Percentiles rank a stretch among this genome's conserved stretches.
Conservation (phyloP, 2,329 filamentous ascomycete genomes). For the Fusarium veterinarium region DNA sequence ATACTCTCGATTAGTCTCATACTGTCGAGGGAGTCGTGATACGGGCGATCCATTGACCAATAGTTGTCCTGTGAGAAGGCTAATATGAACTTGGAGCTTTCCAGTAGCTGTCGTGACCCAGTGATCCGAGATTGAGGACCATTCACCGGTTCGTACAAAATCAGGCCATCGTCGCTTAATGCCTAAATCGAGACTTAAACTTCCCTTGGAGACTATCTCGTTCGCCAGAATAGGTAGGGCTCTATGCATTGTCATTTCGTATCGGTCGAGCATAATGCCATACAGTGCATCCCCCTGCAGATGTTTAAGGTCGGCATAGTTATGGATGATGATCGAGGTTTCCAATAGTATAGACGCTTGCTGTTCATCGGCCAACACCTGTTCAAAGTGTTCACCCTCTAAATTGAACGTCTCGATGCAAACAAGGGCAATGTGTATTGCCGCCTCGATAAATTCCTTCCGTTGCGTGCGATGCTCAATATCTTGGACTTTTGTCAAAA, state of each 20-base stretch:
- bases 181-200: slow-evolving; percentile 22
- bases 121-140: slow-evolving; percentile 4
- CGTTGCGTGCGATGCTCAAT: slow-evolving; percentile 11
- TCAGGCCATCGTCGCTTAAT: slow-evolving; percentile 30
- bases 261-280: slow-evolving; percentile 16
- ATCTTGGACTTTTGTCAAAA: slow-evolving; percentile 4
- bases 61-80: slow-evolving; percentile 22
- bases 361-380: slow-evolving; percentile 1
- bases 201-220: background rate
- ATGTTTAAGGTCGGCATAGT: background rate
- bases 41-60: slow-evolving; percentile 23
- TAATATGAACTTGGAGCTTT: slow-evolving; percentile 6
- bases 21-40: slow-evolving; percentile 14
- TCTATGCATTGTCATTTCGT: slow-evolving; percentile 16
- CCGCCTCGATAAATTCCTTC: slow-evolving; percentile 6
- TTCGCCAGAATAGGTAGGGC: background rate
- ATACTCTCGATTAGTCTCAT: slow-evolving; percentile 16
- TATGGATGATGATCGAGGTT: slow-evolving; percentile 13
- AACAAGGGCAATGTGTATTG: slow-evolving; percentile 13
- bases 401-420: slow-evolving; percentile 34
- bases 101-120: slow-evolving; percentile 24
- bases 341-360: slow-evolving; percentile 31
- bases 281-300: background rate
- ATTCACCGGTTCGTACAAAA: background rate
- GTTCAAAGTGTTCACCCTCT: background rate